Base-by-base conservation (phyloP, 306 rosid species). In the Gastrolobium bilobum region DNA sequence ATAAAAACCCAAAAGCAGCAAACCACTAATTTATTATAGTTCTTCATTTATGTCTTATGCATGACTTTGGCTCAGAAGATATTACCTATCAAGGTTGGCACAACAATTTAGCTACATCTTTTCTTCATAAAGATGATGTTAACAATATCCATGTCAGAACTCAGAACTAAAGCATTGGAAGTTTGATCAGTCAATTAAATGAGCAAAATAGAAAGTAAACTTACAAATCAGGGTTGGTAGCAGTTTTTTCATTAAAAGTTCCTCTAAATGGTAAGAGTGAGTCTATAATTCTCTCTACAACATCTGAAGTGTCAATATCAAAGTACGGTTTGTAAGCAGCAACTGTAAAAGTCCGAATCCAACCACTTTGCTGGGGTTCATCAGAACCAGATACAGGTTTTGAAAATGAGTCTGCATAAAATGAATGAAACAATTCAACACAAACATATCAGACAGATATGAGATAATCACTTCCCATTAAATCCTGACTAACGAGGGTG, bases 241-340 rank as follows among this genome's bases (percentile, higher is more conserved):
- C 83, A 53, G 94, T 95, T 85, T 90, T 95, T 69, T 95, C 99
- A 76, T 87, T 92, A 69, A 95, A 95, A 78, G 88, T 81, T 88
- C 97, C 99, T 56, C 89, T 89, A 85, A 92, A 92, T 78, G 99
- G 99, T 79, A 90, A 83, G 65, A 94, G 93, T 7, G 98, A 90
- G 71, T 92, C 86, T 67, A 85, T 85, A 79, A 94, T 88, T 84
- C 98, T 94, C 85, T 89, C 96, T 64, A 94, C 6, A 80, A 94
- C 93, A 79, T 94, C 98, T 46, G 94, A 79, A 81, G 97, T 92
- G 82, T 94, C 98, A 46, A 94, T 81, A 75, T 94, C 98, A 81
- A 92, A 92, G 91, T 89, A 94, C 4, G 87, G 90, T 78, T 92
- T 89, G 90, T 94, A 94, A 46, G 97, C 47, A 78, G 94, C 89